Base-by-base conservation (phyloP, 2,329 filamentous ascomycete genomes). In the Colletotrichum incanum region DNA sequence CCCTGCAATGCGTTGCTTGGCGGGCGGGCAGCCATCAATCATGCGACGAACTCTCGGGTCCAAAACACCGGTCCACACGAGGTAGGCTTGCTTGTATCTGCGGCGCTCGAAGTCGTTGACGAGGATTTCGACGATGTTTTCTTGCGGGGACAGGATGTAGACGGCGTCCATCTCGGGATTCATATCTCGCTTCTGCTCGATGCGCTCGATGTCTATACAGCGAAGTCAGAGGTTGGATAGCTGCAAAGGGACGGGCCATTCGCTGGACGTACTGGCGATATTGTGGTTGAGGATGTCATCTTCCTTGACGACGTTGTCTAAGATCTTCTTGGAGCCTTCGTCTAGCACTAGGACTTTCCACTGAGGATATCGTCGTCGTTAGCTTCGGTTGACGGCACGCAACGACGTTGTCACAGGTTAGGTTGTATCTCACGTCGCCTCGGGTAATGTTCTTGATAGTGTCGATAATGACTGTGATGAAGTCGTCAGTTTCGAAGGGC, bases 281-380 rank as follows among this genome's bases (percentile, higher is more conserved):
- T 98, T 98, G 84, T 95, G 91, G 81, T 97, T 97, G 84, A 99
- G 92, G 76, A 99, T 97, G 79, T 98, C 94, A 90, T 99, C 96
- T 86, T 98, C 93, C 79, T 94, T 96, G 80, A 96, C 90, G 58
- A 94, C 93, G 86, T 96, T 97, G 84, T 97, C 93, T 77, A 99
- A 89, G 77, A 99, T 89, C 82, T 93, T 95, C 81, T 92, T 92
- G 80, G 94, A 95, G 68, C 87, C 88, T 76, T 94, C 92, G 84
- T 99, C 96, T 78, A 98, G 87, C 65, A 99, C 92, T 76, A 99
- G 86, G 76, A 98, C 94, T 90, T 98, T 99, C 96, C 96, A 99
- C 95, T 98, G 76, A 66, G 63, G 37, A 37, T 34, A 12, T 65
- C 23, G 28, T 18, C 28, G 26, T 34, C 41, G 55, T 71, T 71